Percentiles rank a stretch among this genome's conserved stretches.
These are phyloP conservation scores for Ceratobasidium sp. DNA, from an alignment of 1,284 basidiomycete species.

Conservation along the genomic window DNA sequence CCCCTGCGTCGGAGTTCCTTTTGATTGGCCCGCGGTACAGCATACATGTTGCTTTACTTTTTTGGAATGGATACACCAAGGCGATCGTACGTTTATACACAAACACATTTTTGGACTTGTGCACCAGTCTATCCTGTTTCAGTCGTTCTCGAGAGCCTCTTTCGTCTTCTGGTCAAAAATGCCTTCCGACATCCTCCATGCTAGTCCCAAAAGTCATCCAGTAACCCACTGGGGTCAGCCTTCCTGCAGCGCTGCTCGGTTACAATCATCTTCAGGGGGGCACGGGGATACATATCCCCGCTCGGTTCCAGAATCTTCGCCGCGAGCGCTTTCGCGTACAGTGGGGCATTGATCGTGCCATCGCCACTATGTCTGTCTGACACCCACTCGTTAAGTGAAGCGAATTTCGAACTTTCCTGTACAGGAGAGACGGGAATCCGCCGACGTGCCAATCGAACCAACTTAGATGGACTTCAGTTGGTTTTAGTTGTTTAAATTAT, in stretches of 20 bases:
- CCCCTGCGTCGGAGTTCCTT: too few species aligned
- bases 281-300: slow-evolving; percentile 25
- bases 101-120: too few species aligned
- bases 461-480: slow-evolving; percentile 69
- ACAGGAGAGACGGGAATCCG: slow-evolving; percentile 58
- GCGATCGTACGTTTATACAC: not conserved
- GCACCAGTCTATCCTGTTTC: too few species aligned
- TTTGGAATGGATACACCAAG: not conserved
- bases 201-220: slow-evolving; percentile 31
- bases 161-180: not conserved
- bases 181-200: not conserved
- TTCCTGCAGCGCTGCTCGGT: slow-evolving; percentile 36
- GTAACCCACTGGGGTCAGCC: slow-evolving; percentile 27
- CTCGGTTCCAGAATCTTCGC: slow-evolving; percentile 36
- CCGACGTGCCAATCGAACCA: slow-evolving; percentile 70
- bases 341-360: slow-evolving; percentile 33
- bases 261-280: slow-evolving; percentile 35
- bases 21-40: not conserved
- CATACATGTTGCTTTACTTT: not conserved
- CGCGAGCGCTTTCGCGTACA: slow-evolving; percentile 36
- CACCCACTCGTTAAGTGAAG: slow-evolving; percentile 29
- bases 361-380: slow-evolving; percentile 37
- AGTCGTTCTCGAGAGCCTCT: not conserved
- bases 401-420: slow-evolving; percentile 21
- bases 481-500: slow-evolving; percentile 43